Evolutionary conservation across 2,329 filamentous ascomycete genomes (phyloP).

Genomic region (Colletotrichum plurivorum): DNA sequence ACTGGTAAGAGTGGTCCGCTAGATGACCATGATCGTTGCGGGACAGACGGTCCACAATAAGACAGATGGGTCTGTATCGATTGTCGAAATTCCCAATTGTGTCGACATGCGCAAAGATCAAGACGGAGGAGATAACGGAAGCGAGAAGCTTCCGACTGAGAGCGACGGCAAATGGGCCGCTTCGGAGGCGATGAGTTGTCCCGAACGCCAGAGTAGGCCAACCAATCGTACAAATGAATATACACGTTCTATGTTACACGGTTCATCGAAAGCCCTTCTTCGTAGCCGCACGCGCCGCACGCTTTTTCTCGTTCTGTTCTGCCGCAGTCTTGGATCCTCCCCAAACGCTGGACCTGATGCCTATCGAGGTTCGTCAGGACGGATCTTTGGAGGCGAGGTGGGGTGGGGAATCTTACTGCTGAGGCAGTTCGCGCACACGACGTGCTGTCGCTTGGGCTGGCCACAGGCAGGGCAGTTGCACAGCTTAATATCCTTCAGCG

Average conservation of each 20-base stretch:
- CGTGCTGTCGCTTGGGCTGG: constrained; percentile 87
- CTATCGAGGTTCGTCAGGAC: constrained; percentile 49
- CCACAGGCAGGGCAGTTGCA: constrained; percentile 94
- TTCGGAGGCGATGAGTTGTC: constrained; percentile 32
- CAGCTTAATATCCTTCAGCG: constrained; percentile 89
- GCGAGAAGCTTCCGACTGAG: neutral
- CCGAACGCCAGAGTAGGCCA: constrained; percentile 38
- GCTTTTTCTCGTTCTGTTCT: constrained; percentile 49
- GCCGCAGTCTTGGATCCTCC: constrained; percentile 54
- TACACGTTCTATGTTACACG: constrained; percentile 46
- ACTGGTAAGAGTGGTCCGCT: too few species aligned
- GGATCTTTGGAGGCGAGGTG: neutral
- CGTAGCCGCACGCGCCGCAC: too few species aligned
- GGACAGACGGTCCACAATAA: too few species aligned
- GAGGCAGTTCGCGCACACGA: constrained; percentile 90
- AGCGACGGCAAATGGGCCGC: neutral
- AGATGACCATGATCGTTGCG: too few species aligned
- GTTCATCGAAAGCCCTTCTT: constrained; percentile 14
- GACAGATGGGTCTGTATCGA: too few species aligned
- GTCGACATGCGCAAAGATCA: too few species aligned
- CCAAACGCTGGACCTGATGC: constrained; percentile 59
- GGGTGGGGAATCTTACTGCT: constrained; percentile 71
- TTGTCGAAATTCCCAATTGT: too few species aligned
- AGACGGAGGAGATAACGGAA: neutral
- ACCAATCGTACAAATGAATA: constrained; percentile 45